A percentile compares a stretch with the other conserved stretches of the same genome.
phyloP scores from a whole-genome alignment of 768 basidiomycete species.

The Auriscalpium vulgare region DNA sequence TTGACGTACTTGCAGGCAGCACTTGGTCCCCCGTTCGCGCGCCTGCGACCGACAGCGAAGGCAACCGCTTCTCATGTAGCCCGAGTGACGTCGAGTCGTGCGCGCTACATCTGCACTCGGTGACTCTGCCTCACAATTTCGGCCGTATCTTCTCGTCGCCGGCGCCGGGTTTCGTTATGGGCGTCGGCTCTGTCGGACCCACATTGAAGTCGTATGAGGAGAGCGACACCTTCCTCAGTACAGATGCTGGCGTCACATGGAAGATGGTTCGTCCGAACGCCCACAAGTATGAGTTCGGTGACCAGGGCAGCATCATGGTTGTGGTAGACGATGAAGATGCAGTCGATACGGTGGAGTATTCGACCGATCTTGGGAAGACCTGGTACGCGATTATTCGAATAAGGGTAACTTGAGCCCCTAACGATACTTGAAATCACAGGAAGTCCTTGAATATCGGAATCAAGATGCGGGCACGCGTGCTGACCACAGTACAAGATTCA shows the following conservation, averaged over 20 bases:
- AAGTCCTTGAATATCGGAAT: constrained; percentile 59
- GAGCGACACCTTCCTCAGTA: constrained; percentile 89
- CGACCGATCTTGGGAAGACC: constrained; percentile 69
- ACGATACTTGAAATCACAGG: constrained; percentile 37
- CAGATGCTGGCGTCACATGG: constrained; percentile 86
- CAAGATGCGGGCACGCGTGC: constrained; percentile 58
- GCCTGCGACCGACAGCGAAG: constrained; percentile 49
- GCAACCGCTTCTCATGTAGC: constrained; percentile 57
- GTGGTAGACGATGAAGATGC: constrained; percentile 79
- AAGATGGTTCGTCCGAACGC: constrained; percentile 64
- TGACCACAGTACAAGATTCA: constrained; percentile 91
- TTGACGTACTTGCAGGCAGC: constrained; percentile 34
- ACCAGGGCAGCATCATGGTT: constrained; percentile 73
- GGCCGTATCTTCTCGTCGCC: constrained; percentile 92
- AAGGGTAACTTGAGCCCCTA: background rate
- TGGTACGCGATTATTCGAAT: constrained; percentile 49
- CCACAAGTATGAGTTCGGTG: constrained; percentile 95
- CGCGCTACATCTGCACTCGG: constrained; percentile 87
- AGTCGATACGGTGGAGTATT: constrained; percentile 65
- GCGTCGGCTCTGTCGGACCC: constrained; percentile 83
- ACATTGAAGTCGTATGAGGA: constrained; percentile 67
- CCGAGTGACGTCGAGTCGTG: constrained; percentile 49
- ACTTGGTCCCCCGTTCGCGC: constrained; percentile 66
- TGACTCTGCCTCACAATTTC: constrained; percentile 87
- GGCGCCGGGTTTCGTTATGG: constrained; percentile 93